Evolutionary conservation across 1,284 basidiomycete genomes (phyloP), one percentile per base, ranked within the genome.

Genomic region (Ganoderma multipileum): DNA sequence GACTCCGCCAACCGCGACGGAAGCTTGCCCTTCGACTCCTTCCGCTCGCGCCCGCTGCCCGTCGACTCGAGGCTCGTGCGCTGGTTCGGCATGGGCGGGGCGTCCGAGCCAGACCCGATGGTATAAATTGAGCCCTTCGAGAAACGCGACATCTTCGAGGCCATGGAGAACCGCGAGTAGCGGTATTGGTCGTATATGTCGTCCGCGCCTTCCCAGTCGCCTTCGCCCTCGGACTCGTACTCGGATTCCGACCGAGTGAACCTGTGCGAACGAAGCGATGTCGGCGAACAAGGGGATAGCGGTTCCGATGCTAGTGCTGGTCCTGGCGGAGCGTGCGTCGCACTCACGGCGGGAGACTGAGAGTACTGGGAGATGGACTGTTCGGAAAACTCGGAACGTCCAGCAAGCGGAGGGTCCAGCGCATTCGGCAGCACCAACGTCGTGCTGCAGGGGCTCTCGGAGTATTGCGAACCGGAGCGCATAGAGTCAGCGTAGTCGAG

Each of bases 181-280:
- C 90, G 85, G 74, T 93, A 93, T 70, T 90, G 86, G 75, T 93
- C 91, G 73, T 92, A 93, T 63, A 93, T 91, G 72, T 91, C 89
- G 5, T 81, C 82, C 16, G 86, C 86, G 41, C 86, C 87, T 66
- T 91, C 89, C 86, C 89, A 91, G 68, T 87, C 85, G 6, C 38
- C 55, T n/a, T n/a, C 36, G 81, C 85, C 20, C 20, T 57, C 81
- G 6, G 60, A 68, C n/a, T 81, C 82, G 59, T 80, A 80, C 23
- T 78, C 78, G 6, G 74, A 76, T 47, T 77, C 77, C 14, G 79
- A 75, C 26, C 66, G 75, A 16, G 59, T 55, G 3, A 66, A 38
- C 39, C 3, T n/a, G 23, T 20, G 38, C 12, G 58, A 60, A 26
- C 7, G 38, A n/a, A 7, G 14, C 3, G 58, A 26, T 28, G 38